Evolutionary conservation across 768 basidiomycete species (phyloP), one percentile per base, ranked within the genome.

Genomic region (Hypsizygus marmoreus): DNA sequence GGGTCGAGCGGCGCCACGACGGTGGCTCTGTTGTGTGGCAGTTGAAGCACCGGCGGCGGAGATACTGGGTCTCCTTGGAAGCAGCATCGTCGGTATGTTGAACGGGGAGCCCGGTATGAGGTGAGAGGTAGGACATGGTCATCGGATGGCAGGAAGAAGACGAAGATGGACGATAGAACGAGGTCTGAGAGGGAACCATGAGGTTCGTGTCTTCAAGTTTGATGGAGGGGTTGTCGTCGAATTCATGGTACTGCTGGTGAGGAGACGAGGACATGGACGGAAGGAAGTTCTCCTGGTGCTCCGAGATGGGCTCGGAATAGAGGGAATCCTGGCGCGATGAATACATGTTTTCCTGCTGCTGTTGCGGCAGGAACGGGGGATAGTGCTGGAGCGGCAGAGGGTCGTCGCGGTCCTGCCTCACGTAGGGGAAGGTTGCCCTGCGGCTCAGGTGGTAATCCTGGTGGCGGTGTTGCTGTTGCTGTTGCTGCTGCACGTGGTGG

Each of bases 1-100:
- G 84, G 4, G 91, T 92, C 23, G 82, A 86, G 34, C 91, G 81
- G 43, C 91, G 84, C 91, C 91, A 93, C 19, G 81, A 84, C 6
- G 91, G 91, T 0, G 91, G 91, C 62, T 93, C 91, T 2, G 91
- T 93, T 14, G 91, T 91, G 62, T 91, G 90, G 70, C 91, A 93
- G 68, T 93, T 93, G 76, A 86, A 89, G 70, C 91, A 93, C 7
- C 89, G 77, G 29, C 91, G 77, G 17, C 91, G 87, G 45, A 93
- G 84, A 62, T 90, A 91, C 68, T 93, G 91, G 0, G 91, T 93
- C 65, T 93, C 91, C 67, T 93, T 93, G 32, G 84, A 86, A 1
- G 89, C 87, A 11, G 91, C 91, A 61, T 93, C 91, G 68, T 93
- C 91, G 0, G 91, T 93, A 70, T 92, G 88, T 64, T 90, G 89